These are phyloP conservation scores for Inonotus hispidus DNA, from an alignment of 1,284 basidiomycete species.

Conservation along the genomic window DNA sequence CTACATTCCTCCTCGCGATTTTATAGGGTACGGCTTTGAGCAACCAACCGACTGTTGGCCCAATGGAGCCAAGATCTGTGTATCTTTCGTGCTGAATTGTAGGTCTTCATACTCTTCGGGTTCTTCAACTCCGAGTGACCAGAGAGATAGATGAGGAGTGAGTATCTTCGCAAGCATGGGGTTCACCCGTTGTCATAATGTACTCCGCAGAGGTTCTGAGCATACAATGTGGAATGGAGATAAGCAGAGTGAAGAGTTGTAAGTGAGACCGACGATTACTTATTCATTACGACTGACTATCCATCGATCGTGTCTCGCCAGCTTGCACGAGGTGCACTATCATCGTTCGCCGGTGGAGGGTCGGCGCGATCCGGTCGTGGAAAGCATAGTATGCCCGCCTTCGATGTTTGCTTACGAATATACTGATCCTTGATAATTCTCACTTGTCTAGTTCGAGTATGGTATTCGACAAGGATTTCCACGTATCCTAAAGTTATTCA, in stretches of 20 bases:
- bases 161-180: neutral
- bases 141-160: neutral
- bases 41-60: slow-evolving; percentile 33
- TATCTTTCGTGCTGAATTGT: slow-evolving; percentile 34
- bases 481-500: slow-evolving; percentile 28
- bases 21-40: slow-evolving; percentile 30
- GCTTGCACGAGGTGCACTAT: neutral
- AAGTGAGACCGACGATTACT: neutral
- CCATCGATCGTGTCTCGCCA: neutral
- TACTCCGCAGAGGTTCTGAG: neutral
- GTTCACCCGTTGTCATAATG: neutral
- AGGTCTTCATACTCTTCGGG: slow-evolving; percentile 28
- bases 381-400: neutral
- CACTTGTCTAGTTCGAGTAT: slow-evolving; percentile 26
- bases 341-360: neutral
- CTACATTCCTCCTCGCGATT: slow-evolving; percentile 21
- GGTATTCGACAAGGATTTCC: slow-evolving; percentile 34
- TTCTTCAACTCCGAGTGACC: neutral
- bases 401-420: neutral
- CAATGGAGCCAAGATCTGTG: slow-evolving; percentile 29
- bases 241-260: neutral
- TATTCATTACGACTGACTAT: neutral
- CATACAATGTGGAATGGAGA: slow-evolving; percentile 3
- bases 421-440: neutral
- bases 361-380: neutral